Percentiles rank a stretch among this genome's conserved stretches.
Conservation (phyloP, 345 rosid species). For the Toxicodendron radicans region DNA sequence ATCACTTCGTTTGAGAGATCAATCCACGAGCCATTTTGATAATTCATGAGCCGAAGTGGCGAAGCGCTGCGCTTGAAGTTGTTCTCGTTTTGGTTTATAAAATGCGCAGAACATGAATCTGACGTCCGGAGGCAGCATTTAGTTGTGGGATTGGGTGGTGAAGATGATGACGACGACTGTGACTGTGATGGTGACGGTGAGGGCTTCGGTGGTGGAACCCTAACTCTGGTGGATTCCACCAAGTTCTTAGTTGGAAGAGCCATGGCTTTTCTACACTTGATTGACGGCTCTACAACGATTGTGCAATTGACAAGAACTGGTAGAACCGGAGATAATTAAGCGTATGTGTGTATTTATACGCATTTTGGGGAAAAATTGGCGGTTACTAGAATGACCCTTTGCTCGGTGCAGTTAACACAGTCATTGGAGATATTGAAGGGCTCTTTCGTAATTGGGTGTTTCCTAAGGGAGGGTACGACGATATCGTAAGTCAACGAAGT, state of each 20-base stretch:
- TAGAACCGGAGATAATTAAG: neutral
- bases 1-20: slow-evolving; percentile 34
- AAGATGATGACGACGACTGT: neutral
- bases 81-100: slow-evolving; percentile 18
- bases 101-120: neutral
- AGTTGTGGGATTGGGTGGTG: neutral
- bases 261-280: slow-evolving; percentile 4
- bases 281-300: neutral
- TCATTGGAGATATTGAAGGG: neutral
- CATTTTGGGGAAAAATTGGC: neutral
- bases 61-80: slow-evolving; percentile 33
- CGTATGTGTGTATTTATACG: neutral
- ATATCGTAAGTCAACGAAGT: neutral
- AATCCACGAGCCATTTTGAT: slow-evolving; percentile 32
- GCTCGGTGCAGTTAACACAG: neutral
- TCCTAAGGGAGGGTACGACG: neutral
- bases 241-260: neutral
- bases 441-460: neutral
- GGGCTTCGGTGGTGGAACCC: neutral
- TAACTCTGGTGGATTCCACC: slow-evolving; percentile 24
- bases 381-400: neutral
- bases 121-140: neutral
- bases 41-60: slow-evolving; percentile 43
- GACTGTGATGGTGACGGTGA: neutral
- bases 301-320: slow-evolving; percentile 5